Base-by-base conservation (phyloP, 208 protist genomes). In the Wallacemonas rigidus region DNA sequence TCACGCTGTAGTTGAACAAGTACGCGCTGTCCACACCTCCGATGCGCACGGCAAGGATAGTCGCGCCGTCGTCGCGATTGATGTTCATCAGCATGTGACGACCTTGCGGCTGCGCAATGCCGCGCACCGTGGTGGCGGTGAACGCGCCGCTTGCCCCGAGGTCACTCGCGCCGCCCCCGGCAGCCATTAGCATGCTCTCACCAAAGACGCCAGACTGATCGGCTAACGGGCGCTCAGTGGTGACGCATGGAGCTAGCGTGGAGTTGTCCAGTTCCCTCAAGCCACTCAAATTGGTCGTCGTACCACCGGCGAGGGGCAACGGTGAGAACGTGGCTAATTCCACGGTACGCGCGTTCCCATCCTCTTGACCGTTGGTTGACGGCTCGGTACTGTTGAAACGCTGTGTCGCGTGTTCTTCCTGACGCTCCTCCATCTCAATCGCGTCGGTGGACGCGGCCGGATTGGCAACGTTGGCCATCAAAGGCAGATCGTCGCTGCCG, bases 21-120 rank as follows among this genome's bases (percentile, higher is more conserved):
- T 92, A 96, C 43, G 85, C 91, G 53, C 74, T 69, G 68, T 91
- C 82, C 14, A 94, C 74, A 55, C 75, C 82, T 14, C 71, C 68
- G 67, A 96, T 80, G 74, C 80, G 77, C 11, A 96, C 76, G 43
- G 76, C 75, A 36, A 96, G 61, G 40, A 96, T 82, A 1, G 91
- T 94, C 53, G 83, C 80, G 44, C 84, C 77, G 41, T 88, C 85
- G 47, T 80, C 74, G 53, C 74, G 73, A 35, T 85, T 81, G 35
- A 94, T 77, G 36, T 39, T 76, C 88, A 95, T 93, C 15, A 61
- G 43, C 44, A 65, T 65, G 60, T 65, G 60, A 3, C 60, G 60
- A 11, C 41, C n/a, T 17, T 65, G 60, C 26, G 60, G 60, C 17
- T 51, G 36, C 6, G 40, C 60, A 9, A 65, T 50, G 41, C 41